Evolutionary conservation across 2,329 filamentous ascomycete species (phyloP), one percentile per base, ranked within the genome.

Genomic region (Aspergillus tubingensis): DNA sequence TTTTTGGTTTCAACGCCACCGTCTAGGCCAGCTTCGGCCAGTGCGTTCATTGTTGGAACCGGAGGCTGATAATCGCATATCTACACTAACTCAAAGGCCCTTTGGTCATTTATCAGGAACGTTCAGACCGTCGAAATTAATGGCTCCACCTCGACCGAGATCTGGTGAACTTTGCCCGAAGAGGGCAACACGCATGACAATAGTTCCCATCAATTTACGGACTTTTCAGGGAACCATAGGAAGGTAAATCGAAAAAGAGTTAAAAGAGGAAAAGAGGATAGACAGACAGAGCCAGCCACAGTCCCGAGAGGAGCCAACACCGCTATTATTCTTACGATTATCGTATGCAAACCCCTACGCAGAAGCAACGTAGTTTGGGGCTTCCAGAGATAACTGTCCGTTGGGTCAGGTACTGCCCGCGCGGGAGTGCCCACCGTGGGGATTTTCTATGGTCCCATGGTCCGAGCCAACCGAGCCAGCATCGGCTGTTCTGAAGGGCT

Each of bases 391-490:
- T 32, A 17, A 39, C 25, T 17, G 23, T 44, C 30, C 36, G 49
- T 58, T 49, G 54, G 36, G 30, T 44, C 58, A 38, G 39, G 41
- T 44, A 44, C 41, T 44, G 41, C 41, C 19, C 41, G 41, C 41
- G 44, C 61, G 53, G 58, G 58, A 57, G 44, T 44, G 50, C 30
- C 54, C 54, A 62, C 50, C 54, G 52, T 54, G 55, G 52, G 49
- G 55, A 39, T 39, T 41, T 57, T 54, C 59, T 49, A 56, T 58
- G 58, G 57, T 64, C 62, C 59, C 62, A 60, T 54, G 61, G 63
- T 44, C 58, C 49, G 30, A 19, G 49, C 47, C 50, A 55, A 47
- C 47, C 50, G 23, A n/a, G 23, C 25, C 10, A 32, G 11, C 21
- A 32, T 13, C 36, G 6, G 30, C 53, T 11, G 39, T n/a, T 44